Base-by-base conservation (phyloP, 257 asterid species). In the Phtheirospermum japonicum region DNA sequence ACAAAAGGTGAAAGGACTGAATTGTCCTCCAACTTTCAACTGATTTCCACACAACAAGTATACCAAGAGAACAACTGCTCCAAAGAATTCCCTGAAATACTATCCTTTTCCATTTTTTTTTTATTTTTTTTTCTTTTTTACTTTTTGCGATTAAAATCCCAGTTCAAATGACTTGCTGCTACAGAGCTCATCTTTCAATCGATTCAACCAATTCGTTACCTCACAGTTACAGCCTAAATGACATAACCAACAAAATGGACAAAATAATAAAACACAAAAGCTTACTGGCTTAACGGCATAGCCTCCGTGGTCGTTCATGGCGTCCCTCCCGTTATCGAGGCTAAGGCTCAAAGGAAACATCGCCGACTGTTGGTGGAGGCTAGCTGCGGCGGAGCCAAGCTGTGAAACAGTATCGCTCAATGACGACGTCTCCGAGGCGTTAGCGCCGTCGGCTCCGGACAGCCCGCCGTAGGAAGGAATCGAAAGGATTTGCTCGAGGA, bases 401-500 rank as follows among this genome's bases (percentile, higher is more conserved):
- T 83, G 89, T 2, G 89, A 69, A 28, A 74, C 82, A 16, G 63
- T 69, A 17, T 76, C 74, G 37, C 76, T 66, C 45, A 83, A 66
- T 58, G 88, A 76, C 17, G 87, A 42, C 31, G 82, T 68, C 26
- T 76, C 90, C 11, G 86, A 83, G 8, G 83, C 61, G 65, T 72
- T 78, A 4, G 76, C 72, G 57, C 70, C 75, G 59, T 71, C 85
- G 46, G 79, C 76, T 10, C 72, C 87, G 16, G 85, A 65, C 40
- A 80, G 82, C 66, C 84, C 81, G 58, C 79, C 69, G 71, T 82
- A 85, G 17, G 88, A 48, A 73, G 96, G 84, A 70, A 88, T 81
- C 45, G 83, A 77, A 9, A 88, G 88, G 64, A 88, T 88, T 72
- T 88, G 96, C 80, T 88, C 95, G 50, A 88, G 80, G 79, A 88